Conservation (phyloP, 2,329 filamentous ascomycete genomes). For the Chaetomium sp. region DNA sequence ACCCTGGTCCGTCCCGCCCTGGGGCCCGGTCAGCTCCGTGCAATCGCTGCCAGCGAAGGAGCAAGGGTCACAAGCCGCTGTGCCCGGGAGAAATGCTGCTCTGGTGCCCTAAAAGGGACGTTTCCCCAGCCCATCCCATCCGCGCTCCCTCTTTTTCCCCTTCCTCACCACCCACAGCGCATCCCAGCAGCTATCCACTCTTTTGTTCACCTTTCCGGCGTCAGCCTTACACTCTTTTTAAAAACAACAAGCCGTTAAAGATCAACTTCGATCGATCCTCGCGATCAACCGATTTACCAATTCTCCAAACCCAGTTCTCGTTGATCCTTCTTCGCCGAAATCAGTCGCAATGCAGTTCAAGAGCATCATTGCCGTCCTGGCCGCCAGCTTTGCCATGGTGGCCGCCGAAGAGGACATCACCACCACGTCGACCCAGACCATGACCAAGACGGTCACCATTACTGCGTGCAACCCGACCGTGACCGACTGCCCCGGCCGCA, state of each 20-base stretch:
- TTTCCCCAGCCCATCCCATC: conserved; percentile 24
- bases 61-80: conserved; percentile 15
- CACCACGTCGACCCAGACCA: conserved; percentile 51
- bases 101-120: conserved; percentile 30
- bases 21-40: conserved; percentile 1
- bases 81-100: conserved; percentile 20
- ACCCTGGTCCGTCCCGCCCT: conserved; percentile 7
- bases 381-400: conserved; percentile 44
- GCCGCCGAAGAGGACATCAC: conserved; percentile 43
- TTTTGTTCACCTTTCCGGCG: conserved; percentile 33
- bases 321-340: conserved; percentile 18
- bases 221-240: conserved; percentile 36
- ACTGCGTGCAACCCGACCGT: conserved; percentile 50
- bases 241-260: conserved; percentile 15
- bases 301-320: conserved; percentile 28
- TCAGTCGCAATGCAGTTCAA: conserved; percentile 51
- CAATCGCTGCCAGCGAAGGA: conserved; percentile 6
- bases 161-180: conserved; percentile 23
- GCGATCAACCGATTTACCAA: conserved; percentile 19
- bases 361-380: conserved; percentile 46
- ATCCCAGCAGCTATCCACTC: conserved; percentile 35
- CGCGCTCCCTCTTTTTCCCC: conserved; percentile 25
- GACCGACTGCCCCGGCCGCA: conserved; percentile 47
- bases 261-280: conserved; percentile 21
- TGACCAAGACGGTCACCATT: conserved; percentile 51